Evolutionary conservation across 2,329 filamentous ascomycete genomes (phyloP).

Genomic region (Ophiocordyceps polyrhachis-furcata): DNA sequence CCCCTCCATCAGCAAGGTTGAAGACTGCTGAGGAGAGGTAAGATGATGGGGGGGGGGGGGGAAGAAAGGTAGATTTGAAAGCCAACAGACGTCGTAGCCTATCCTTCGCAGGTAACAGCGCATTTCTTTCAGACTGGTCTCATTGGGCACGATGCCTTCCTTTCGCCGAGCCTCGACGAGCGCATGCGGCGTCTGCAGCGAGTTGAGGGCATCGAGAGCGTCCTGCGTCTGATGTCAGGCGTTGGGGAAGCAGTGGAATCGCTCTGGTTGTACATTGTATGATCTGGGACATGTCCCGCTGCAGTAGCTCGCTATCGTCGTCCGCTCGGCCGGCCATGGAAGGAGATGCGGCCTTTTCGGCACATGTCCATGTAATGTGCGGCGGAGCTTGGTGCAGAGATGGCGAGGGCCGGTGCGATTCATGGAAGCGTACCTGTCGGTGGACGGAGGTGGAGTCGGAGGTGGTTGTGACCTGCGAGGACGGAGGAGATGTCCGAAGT

Average conservation of each 20-base stretch:
- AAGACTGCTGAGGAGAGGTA: too few species aligned
- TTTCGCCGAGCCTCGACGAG: conserved; percentile 62
- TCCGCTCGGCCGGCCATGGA: too few species aligned
- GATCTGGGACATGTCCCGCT: conserved; percentile 6
- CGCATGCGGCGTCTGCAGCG: conserved; percentile 74
- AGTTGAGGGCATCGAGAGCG: conserved; percentile 71
- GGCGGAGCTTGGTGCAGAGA: background rate
- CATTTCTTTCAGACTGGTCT: conserved; percentile 58
- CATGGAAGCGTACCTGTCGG: background rate
- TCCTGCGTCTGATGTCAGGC: conserved; percentile 36
- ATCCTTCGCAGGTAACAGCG: conserved; percentile 56
- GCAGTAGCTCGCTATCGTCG: background rate
- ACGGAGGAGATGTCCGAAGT: too few species aligned
- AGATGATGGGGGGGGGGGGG: background rate
- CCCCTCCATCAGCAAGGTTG: background rate
- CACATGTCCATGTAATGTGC: background rate
- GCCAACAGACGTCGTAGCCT: conserved; percentile 44
- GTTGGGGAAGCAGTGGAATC: background rate
- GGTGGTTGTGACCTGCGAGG: too few species aligned
- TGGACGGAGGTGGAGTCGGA: too few species aligned
- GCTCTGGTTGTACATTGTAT: conserved; percentile 14
- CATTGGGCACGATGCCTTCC: conserved; percentile 52
- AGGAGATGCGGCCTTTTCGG: background rate
- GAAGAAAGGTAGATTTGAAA: background rate
- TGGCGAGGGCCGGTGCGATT: background rate